Evolutionary conservation across 2,329 filamentous ascomycete genomes (phyloP), one percentile per base, ranked within the genome.

Genomic region (Botrytis byssoidea): DNA sequence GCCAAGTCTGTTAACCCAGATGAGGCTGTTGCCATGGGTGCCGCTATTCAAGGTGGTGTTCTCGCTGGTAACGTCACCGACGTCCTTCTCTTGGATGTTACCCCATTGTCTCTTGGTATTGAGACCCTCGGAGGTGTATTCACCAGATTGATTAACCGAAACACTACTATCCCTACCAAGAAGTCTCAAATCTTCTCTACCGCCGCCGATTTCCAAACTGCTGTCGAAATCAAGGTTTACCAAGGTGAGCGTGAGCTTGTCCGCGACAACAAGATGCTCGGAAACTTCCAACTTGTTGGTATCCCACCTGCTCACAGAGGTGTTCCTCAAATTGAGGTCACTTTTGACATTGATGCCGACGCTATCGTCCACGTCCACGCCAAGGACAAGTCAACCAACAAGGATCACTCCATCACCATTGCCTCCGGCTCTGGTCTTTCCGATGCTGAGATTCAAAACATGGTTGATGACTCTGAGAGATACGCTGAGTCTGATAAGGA

Each of bases 171-270:
- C 83, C 95, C 95, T 74, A 98, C 95, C 86, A 98, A 98, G 92
- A 98, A 98, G 88, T 98, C 95, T 20, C 94, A 98, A 87, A 91
- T 95, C 82, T 98, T 98, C 91, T 98, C 95, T 73, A 98, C 95
- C 70, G 95, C 95, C 72, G 95, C 95, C 79, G 95, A 98, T 84
- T 97, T 97, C 93, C 95, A 98, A 89, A 97, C 93, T 77, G 95
- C 95, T 79, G 95, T 98, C 82, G 95, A 98, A 88, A 98, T 98
- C 89, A 98, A 98, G 93, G 95, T 98, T 77, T 98, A 91, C 92
- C 95, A 98, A 91, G 95, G 95, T 88, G 95, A 98, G 90, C 95
- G 95, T 93, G 95, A 98, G 88, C 94, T 98, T 77, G 95, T 98
- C 84, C 92, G 91, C 83, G 95, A 98, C 87, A 98, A 98, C 92